These are phyloP conservation scores for Eutreptiella sp. DNA, from an alignment of 208 protist species.

Conservation along the genomic window DNA sequence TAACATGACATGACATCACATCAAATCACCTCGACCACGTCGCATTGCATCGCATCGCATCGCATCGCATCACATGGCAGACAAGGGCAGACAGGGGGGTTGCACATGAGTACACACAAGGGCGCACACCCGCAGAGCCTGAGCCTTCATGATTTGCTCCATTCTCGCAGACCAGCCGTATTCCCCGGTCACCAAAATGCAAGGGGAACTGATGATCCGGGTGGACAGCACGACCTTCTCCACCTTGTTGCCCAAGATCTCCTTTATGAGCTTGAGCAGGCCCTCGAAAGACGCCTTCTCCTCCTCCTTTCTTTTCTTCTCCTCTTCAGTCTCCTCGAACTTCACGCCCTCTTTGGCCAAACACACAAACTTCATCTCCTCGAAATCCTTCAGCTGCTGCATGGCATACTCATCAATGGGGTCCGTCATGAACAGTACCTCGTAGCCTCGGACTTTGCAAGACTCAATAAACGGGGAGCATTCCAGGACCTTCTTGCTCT, in stretches of 20 bases:
- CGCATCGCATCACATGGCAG: too few relatives aligned
- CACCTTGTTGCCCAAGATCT: slow-evolving; percentile 97
- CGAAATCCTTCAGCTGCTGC: slow-evolving; percentile 94
- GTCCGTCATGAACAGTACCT: slow-evolving; percentile 96
- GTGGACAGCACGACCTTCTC: slow-evolving; percentile 95
- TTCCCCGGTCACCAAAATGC: slow-evolving; percentile 95
- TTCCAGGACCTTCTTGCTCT: slow-evolving; percentile 64
- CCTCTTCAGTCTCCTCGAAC: slow-evolving; percentile 91
- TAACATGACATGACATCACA: too few relatives aligned
- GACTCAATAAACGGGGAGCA: slow-evolving; percentile 94
- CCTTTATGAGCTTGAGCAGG: slow-evolving; percentile 95
- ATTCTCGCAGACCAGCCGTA: slow-evolving; percentile 98
- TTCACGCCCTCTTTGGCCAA: slow-evolving; percentile 98
- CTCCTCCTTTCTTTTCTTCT: slow-evolving; percentile 93
- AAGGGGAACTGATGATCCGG: slow-evolving; percentile 89
- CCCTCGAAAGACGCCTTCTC: slow-evolving; percentile 81
- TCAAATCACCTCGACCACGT: too few relatives aligned
- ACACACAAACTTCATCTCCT: slow-evolving; percentile 95
- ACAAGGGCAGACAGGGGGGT: too few relatives aligned
- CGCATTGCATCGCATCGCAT: too few relatives aligned
- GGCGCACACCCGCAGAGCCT: slow-evolving; percentile 96
- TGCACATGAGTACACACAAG: too few relatives aligned
- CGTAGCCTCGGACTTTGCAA: slow-evolving; percentile 76
- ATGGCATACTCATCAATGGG: slow-evolving; percentile 98
- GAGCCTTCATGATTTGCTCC: slow-evolving; percentile 99